Conservation (phyloP, 2,329 filamentous ascomycete species). For the Calcarisporium arbuscula region DNA sequence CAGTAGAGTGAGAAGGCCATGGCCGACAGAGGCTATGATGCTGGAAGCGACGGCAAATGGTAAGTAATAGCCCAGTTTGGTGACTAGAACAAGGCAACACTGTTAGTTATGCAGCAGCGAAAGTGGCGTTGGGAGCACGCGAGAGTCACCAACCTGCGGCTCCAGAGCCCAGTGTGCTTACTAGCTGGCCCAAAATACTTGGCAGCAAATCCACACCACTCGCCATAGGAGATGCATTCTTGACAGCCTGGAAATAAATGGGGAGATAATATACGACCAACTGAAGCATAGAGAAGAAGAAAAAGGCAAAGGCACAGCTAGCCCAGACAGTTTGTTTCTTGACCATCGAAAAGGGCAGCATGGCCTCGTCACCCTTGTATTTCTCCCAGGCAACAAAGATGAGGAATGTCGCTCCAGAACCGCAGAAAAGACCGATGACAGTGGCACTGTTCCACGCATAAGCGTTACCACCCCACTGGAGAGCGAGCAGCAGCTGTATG, state of each 20-base stretch:
- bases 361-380: conserved; percentile 31
- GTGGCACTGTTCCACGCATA: conserved; percentile 27
- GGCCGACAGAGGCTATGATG: conserved; percentile 25
- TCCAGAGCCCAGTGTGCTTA: conserved; percentile 20
- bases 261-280: conserved; percentile 33
- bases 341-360: conserved; percentile 26
- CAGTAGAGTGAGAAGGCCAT: conserved; percentile 35
- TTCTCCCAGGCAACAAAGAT: conserved; percentile 26
- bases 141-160: too few relatives aligned
- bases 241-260: conserved; percentile 31
- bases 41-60: conserved; percentile 30
- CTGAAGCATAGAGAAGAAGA: conserved; percentile 29
- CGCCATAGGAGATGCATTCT: conserved; percentile 22
- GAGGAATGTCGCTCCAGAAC: conserved; percentile 20
- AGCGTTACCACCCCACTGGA: conserved; percentile 36
- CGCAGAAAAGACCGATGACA: conserved; percentile 31
- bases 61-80: conserved; percentile 33
- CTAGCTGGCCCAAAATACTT: conserved; percentile 24
- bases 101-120: background rate
- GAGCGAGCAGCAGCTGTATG: conserved; percentile 37
- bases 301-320: conserved; percentile 26
- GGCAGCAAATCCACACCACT: conserved; percentile 33
- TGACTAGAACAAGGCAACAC: conserved; percentile 16
- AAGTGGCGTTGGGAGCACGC: background rate
- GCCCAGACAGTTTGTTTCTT: conserved; percentile 24